Percentiles rank a stretch among this genome's conserved stretches.
Conservation (phyloP, 2,329 filamentous ascomycete genomes). For the Claviceps arundinis region DNA sequence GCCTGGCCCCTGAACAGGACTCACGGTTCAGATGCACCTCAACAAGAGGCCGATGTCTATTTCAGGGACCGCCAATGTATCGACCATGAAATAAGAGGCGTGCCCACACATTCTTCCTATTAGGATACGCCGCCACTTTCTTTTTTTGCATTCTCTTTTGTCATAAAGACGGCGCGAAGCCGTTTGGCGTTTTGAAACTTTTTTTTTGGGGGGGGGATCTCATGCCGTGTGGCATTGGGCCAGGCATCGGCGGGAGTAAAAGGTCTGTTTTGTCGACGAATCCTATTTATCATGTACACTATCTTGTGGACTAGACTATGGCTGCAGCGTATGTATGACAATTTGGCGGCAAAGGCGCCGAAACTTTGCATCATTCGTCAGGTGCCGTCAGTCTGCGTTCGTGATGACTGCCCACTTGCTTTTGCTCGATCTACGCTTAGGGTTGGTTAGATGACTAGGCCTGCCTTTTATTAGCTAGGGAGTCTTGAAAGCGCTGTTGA, state of each 20-base stretch:
- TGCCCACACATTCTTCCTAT: neutral
- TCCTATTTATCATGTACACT: neutral
- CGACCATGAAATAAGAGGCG: neutral
- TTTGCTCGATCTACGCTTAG: too few relatives aligned
- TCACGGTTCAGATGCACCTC: neutral
- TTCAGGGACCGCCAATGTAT: neutral
- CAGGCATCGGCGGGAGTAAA: conserved; percentile 1
- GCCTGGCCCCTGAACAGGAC: neutral
- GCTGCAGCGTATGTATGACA: neutral
- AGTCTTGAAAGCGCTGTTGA: too few relatives aligned
- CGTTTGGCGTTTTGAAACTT: conserved; percentile 1
- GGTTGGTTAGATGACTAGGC: too few relatives aligned
- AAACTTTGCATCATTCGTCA: neutral
- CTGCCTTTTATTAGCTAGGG: too few relatives aligned
- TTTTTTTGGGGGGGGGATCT: neutral
- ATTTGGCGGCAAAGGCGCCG: neutral
- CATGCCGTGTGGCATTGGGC: neutral
- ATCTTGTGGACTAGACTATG: neutral
- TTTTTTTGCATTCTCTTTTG: neutral
- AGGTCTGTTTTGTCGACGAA: neutral
- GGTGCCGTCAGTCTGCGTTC: too few relatives aligned
- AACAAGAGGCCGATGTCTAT: neutral
- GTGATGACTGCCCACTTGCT: neutral
- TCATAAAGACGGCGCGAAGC: neutral
- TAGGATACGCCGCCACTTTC: neutral